phyloP scores from a whole-genome alignment of 108 stramenopile species.

The Conticribra weissflogii region DNA sequence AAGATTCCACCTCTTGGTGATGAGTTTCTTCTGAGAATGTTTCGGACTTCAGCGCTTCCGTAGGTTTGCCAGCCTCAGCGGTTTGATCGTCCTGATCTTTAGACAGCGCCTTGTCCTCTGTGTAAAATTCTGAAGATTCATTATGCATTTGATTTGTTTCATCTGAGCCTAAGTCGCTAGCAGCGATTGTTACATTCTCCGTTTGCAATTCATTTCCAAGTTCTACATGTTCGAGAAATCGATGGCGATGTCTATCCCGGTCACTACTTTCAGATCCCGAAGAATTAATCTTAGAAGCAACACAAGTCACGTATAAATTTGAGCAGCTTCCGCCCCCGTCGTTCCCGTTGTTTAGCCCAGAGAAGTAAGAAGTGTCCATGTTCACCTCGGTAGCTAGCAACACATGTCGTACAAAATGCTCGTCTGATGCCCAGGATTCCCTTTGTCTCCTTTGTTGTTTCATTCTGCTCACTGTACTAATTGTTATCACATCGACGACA shows the following conservation, averaged over 20 bases:
- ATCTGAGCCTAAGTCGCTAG: not conserved
- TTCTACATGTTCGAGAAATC: no score
- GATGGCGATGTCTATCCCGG: not conserved
- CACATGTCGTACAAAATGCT: conserved; percentile 7
- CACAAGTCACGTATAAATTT: not conserved
- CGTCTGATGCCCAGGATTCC: conserved; percentile 9
- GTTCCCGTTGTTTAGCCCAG: not conserved
- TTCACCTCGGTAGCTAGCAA: conserved; percentile 23
- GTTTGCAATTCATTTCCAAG: not conserved
- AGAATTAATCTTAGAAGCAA: not conserved
- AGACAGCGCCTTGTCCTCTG: not conserved
- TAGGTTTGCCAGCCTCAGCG: no score
- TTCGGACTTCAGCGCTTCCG: no score
- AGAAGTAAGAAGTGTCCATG: conserved; percentile 4
- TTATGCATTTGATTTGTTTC: not conserved
- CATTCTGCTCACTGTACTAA: conserved; percentile 4
- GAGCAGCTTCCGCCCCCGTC: not conserved
- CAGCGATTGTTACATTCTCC: not conserved
- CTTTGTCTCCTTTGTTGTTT: not conserved
- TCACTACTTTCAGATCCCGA: not conserved
- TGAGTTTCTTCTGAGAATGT: no score
- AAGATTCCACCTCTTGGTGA: no score
- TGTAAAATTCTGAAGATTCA: not conserved
- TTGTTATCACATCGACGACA: conserved; percentile 19
- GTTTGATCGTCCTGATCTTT: not conserved